Base-by-base conservation (phyloP, 495 filamentous ascomycete genomes). In the Aeminium ludgeri region DNA sequence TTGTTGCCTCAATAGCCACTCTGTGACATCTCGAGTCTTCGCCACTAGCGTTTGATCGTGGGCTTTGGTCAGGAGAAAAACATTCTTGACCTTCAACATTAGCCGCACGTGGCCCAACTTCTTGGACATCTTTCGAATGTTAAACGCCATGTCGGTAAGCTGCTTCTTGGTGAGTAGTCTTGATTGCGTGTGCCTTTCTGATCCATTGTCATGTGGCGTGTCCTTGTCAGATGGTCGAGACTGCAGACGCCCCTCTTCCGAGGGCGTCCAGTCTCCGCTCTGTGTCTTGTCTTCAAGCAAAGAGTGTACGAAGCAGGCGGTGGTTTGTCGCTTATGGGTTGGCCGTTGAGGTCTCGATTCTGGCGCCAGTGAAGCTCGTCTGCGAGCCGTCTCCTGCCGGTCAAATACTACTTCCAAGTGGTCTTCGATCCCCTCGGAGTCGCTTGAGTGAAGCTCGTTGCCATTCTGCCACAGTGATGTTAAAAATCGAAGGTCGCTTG, bases 141-240 rank as follows among this genome's bases (percentile, higher is more conserved):
- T 86, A 73, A 82, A 84, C 0, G 86, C 85, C 89, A 97, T 93
- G 46, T 96, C 89, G 1, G 78, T 80, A 27, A 97, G 66, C 58
- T 97, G 83, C 44, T 76, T 80, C 60, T 96, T 97, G 1, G 86
- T 95, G 47, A 97, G 66, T 25, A 89, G 70, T 11, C 76, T 57
- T 18, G 74, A 78, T 40, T 75, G 65, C 19, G 64, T 56, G 23
- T 62, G 54, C 6, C 52, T 51, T 15, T 58, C 43, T 0, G 48
- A 38, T 8, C 50, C 57, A 15, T 60, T 13, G 1, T 41, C 23
- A 5, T 42, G 34, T 17, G 38, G 40, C 10, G 46, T 29, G 37
- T 41, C 49, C 41, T 65, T 65, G 37, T 65, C 62, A 18, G 64
- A 50, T 20, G 53, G 53, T 15, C 53, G 44, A 32, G 54, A 47